phyloP scores from a whole-genome alignment of 495 filamentous ascomycete genomes.

The Hypomontagnella monticulosa region DNA sequence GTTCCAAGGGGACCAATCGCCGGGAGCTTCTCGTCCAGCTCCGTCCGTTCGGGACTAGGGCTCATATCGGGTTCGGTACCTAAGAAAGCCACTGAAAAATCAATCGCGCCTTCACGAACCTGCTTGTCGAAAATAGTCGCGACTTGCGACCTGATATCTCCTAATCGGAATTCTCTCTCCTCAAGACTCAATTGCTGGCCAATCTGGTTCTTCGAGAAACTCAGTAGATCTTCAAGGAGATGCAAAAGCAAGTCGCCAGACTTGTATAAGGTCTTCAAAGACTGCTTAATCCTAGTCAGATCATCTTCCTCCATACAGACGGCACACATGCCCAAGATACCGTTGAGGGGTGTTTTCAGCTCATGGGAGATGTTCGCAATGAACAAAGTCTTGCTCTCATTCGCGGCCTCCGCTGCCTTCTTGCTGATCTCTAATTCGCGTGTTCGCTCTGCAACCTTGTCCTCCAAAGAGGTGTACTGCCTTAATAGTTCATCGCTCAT shows the following conservation, averaged over 20 bases:
- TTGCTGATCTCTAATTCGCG: slow-evolving; percentile 87
- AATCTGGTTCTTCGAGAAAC: slow-evolving; percentile 93
- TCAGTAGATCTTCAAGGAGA: slow-evolving; percentile 88
- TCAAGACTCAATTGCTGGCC: slow-evolving; percentile 80
- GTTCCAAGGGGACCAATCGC: slow-evolving; percentile 68
- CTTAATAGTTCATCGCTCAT: slow-evolving; percentile 91
- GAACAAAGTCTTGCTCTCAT: slow-evolving; percentile 94
- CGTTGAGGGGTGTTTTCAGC: slow-evolving; percentile 90
- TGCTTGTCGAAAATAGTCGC: slow-evolving; percentile 89
- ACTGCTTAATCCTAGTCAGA: slow-evolving; percentile 76
- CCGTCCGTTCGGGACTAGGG: slow-evolving; percentile 45
- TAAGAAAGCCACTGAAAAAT: slow-evolving; percentile 74
- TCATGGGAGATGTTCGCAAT: slow-evolving; percentile 97
- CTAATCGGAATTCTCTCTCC: slow-evolving; percentile 83
- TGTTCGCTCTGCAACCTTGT: slow-evolving; percentile 84
- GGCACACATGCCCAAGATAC: slow-evolving; percentile 91
- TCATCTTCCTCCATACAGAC: slow-evolving; percentile 93
- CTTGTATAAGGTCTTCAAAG: slow-evolving; percentile 85
- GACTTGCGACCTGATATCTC: slow-evolving; percentile 81
- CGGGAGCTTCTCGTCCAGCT: slow-evolving; percentile 52
- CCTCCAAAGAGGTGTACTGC: slow-evolving; percentile 84
- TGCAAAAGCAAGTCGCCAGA: slow-evolving; percentile 88
- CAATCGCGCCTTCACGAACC: slow-evolving; percentile 78
- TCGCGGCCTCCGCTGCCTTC: slow-evolving; percentile 88
- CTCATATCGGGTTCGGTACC: slow-evolving; percentile 57